Base-by-base conservation (phyloP, 345 rosid genomes). In the Ailanthus altissimus region DNA sequence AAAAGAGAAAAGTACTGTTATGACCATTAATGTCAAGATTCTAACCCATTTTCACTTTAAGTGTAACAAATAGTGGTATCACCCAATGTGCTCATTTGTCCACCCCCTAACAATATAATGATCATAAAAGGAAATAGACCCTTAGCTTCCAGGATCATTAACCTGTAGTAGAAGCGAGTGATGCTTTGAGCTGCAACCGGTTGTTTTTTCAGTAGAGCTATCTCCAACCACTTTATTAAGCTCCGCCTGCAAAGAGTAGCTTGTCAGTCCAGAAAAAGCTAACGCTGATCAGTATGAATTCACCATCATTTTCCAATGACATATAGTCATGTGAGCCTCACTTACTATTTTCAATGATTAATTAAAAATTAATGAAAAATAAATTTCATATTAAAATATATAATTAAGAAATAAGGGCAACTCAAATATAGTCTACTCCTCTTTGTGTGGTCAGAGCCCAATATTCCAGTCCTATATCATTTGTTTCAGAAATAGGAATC, bases 111-210 rank as follows among this genome's bases (percentile, higher is more conserved):
- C 13, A 67, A 74, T 13, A 20, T 45, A 32, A 47, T 49, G 43
- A 32, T 8, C 21, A 49, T 66, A 26, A 25, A 60, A 59, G 45
- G 5, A 36, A 13, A 63, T 72, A 25, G 13, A 18, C 38, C 38
- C 38, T 32, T 3, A 32, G 38, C 38, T 32, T 32, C 38, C 70
- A 51, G 63, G 49, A 6, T 45, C 25, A 18, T 75, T 45, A 68
- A 96, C 98, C 93, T 96, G 89, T 51, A 96, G 83, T 45, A 96
- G 82, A 82, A 91, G 70, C 14, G 89, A 61, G 74, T 93, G 98
- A 81, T 96, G 99, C 87, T 88, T 92, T 23, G 86, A 77, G 58
- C 76, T 81, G 62, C 58, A 65, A 14, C 26, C 42, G 25, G 50
- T 51, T 67, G 32, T 45, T 47, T 26, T 87, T 71, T 70, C 87